Conservation (phyloP, 2,329 filamentous ascomycete species). For the Colletotrichum orchidophilum region DNA sequence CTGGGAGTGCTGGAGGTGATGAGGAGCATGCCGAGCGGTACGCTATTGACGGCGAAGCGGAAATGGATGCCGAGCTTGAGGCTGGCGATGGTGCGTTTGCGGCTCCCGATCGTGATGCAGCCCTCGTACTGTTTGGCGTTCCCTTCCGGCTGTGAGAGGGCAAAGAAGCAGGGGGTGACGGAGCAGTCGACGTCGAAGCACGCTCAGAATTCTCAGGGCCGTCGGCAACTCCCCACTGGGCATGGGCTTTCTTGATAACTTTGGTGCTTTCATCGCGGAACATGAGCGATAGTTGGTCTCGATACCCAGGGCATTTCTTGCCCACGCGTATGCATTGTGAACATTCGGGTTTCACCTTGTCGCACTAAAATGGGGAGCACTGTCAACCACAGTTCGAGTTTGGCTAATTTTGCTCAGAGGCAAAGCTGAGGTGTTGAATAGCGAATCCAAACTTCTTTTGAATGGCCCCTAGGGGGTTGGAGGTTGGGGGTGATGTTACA, state of each 20-base stretch:
- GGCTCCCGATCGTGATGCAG: not conserved
- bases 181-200: conserved; percentile 4
- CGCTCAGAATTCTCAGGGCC: not conserved
- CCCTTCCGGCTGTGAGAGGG: conserved; percentile 24
- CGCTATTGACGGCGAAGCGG: conserved; percentile 36
- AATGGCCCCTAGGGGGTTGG: not conserved
- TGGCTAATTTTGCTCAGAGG: not conserved
- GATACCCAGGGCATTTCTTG: conserved; percentile 70
- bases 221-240: conserved; percentile 52
- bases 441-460: not conserved
- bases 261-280: conserved; percentile 74
- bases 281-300: conserved; percentile 71
- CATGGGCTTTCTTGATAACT: conserved; percentile 67
- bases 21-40: conserved; percentile 9
- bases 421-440: not conserved
- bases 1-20: conserved; percentile 22
- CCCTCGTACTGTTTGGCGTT: conserved; percentile 6
- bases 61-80: conserved; percentile 31
- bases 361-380: conserved; percentile 57
- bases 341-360: conserved; percentile 68
- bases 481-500: conserved; percentile 34
- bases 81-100: not conserved
- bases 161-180: conserved; percentile 39
- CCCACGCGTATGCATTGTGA: conserved; percentile 69
- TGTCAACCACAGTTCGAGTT: not conserved